These are phyloP conservation scores for Podaxis sp. DNA, from an alignment of 768 basidiomycete genomes.

Conservation along the genomic window DNA sequence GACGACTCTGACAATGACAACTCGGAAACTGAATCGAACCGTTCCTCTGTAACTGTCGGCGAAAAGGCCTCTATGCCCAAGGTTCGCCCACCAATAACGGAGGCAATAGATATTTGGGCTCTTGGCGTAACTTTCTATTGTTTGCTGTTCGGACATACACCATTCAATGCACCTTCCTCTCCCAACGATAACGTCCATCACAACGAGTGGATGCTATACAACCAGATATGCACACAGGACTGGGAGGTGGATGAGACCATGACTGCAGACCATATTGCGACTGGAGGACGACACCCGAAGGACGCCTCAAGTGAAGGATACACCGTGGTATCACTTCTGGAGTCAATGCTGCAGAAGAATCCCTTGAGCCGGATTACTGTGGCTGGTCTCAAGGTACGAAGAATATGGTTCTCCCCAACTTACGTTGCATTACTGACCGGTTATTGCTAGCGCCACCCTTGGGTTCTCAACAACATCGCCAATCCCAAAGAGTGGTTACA, in stretches of 20 bases:
- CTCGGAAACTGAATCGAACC: constrained; percentile 13
- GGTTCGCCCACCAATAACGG: constrained; percentile 40
- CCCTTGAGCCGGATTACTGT: constrained; percentile 33
- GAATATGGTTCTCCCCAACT: background rate
- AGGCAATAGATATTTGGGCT: constrained; percentile 48
- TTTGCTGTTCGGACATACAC: constrained; percentile 44
- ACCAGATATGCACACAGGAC: constrained; percentile 41
- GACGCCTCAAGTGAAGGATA: constrained; percentile 30
- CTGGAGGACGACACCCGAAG: constrained; percentile 35
- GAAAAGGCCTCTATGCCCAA: constrained; percentile 21
- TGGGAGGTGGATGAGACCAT: constrained; percentile 38
- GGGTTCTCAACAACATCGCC: constrained; percentile 35
- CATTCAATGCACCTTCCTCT: constrained; percentile 37
- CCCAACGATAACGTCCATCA: constrained; percentile 35
- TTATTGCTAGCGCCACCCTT: constrained; percentile 33
- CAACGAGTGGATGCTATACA: constrained; percentile 39
- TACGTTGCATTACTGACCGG: background rate
- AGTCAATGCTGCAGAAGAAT: constrained; percentile 42
- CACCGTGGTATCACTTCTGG: constrained; percentile 33
- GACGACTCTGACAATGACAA: constrained; percentile 29
- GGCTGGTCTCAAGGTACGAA: constrained; percentile 32
- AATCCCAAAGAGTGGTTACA: constrained; percentile 38
- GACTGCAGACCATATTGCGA: constrained; percentile 34
- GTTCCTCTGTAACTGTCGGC: constrained; percentile 18
- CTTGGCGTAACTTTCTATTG: constrained; percentile 48